Conservation (phyloP, 2,329 filamentous ascomycete genomes). For the Ophiostoma montium region DNA sequence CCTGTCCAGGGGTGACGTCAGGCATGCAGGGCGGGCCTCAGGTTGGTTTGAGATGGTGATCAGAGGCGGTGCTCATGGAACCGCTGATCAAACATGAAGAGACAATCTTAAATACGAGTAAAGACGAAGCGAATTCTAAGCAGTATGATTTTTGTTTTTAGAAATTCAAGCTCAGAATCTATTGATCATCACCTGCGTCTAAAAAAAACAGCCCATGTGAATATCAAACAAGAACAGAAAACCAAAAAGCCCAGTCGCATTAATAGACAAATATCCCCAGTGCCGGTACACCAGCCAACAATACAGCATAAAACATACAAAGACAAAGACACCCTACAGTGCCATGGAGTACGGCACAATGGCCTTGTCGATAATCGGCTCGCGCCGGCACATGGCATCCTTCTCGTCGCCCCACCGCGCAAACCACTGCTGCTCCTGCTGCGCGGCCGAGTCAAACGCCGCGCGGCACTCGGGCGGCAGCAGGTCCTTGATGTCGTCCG, state of each 20-base stretch:
- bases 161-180: too few relatives aligned
- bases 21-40: too few relatives aligned
- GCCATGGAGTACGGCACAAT: constrained; percentile 43
- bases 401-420: constrained; percentile 56
- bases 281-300: neutral
- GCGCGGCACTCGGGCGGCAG: constrained; percentile 56
- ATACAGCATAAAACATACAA: neutral
- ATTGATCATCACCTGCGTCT: too few relatives aligned
- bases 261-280: neutral
- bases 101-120: too few relatives aligned
- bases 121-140: too few relatives aligned
- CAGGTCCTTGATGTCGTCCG: constrained; percentile 50
- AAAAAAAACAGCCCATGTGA: too few relatives aligned
- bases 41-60: too few relatives aligned
- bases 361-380: constrained; percentile 48
- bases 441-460: constrained; percentile 55
- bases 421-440: constrained; percentile 58
- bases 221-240: neutral
- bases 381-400: constrained; percentile 35
- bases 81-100: too few relatives aligned
- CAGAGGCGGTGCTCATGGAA: too few relatives aligned
- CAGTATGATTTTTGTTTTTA: too few relatives aligned
- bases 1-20: too few relatives aligned
- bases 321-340: constrained; percentile 8
- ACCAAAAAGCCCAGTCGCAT: neutral